Percentiles rank a stretch among this genome's conserved stretches.
phyloP scores from a whole-genome alignment of 2,329 filamentous ascomycete species.

The Endothia cerciana region DNA sequence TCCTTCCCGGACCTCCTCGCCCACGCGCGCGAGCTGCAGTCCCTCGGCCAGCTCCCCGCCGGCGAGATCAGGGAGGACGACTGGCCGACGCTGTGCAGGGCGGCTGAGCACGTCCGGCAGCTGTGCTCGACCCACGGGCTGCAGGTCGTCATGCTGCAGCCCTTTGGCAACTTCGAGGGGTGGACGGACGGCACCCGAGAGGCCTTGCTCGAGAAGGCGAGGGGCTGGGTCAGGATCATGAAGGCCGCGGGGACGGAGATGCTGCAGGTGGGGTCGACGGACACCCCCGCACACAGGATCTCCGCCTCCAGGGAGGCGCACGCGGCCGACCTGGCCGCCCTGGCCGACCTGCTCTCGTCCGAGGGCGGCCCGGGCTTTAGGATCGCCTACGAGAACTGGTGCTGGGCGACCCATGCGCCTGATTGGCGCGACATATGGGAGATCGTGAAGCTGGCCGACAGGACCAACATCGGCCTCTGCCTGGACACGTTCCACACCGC shows the following conservation, averaged over 20 bases:
- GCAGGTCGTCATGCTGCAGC: conserved; percentile 72
- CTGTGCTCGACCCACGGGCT: conserved; percentile 59
- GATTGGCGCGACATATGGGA: conserved; percentile 72
- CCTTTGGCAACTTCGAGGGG: conserved; percentile 77
- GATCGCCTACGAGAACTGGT: conserved; percentile 82
- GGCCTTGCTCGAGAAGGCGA: conserved; percentile 65
- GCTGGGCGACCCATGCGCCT: conserved; percentile 73
- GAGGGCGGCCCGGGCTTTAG: conserved; percentile 51
- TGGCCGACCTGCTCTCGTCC: conserved; percentile 64
- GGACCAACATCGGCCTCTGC: conserved; percentile 72
- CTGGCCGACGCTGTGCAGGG: conserved; percentile 59
- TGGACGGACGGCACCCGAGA: conserved; percentile 65
- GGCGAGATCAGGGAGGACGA: conserved; percentile 59
- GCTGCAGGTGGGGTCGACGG: conserved; percentile 69
- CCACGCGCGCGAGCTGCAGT: conserved; percentile 57
- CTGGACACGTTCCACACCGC: conserved; percentile 79
- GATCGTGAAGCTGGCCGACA: conserved; percentile 65
- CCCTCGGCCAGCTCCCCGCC: conserved; percentile 29
- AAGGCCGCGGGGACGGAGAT: conserved; percentile 69
- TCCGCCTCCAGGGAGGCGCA: conserved; percentile 53
- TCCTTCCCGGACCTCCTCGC: conserved; percentile 73
- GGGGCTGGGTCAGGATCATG: conserved; percentile 75
- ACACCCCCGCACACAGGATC: conserved; percentile 55
- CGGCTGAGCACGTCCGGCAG: conserved; percentile 57
- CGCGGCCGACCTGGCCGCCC: conserved; percentile 63